These are phyloP conservation scores for Xerocomus spinulosus DNA, from an alignment of 768 basidiomycete species.

Conservation along the genomic window DNA sequence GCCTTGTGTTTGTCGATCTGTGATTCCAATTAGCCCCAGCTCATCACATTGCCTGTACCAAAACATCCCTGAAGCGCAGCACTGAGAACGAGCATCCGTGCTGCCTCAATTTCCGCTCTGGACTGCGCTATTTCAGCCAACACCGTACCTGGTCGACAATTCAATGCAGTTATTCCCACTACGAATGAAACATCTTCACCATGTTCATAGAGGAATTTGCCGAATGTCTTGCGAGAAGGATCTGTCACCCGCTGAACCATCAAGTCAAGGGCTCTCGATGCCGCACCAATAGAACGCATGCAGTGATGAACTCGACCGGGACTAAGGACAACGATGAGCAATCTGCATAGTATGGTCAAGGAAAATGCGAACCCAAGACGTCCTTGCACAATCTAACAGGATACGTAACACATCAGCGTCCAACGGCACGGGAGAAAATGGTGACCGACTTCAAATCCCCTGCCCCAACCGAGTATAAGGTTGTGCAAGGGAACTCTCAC, in stretches of 20 bases:
- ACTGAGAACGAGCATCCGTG: slow-evolving; percentile 83
- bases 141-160: slow-evolving; percentile 61
- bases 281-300: slow-evolving; percentile 94
- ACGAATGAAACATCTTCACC: slow-evolving; percentile 42
- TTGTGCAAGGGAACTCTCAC: slow-evolving; percentile 84
- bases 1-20: slow-evolving; percentile 89
- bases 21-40: slow-evolving; percentile 2
- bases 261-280: slow-evolving; percentile 77
- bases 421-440: not conserved
- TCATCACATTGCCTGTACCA: not conserved
- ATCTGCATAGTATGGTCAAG: not conserved
- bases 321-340: slow-evolving; percentile 33
- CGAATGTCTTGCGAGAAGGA: slow-evolving; percentile 86
- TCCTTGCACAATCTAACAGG: slow-evolving; percentile 81
- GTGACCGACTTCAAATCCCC: slow-evolving; percentile 77
- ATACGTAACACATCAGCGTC: not conserved
- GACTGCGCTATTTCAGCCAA: slow-evolving; percentile 88
- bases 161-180: slow-evolving; percentile 1
- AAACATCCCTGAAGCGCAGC: slow-evolving; percentile 74
- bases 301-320: slow-evolving; percentile 97
- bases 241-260: slow-evolving; percentile 94
- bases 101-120: slow-evolving; percentile 88
- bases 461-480: slow-evolving; percentile 88
- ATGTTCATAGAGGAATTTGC: slow-evolving; percentile 86
- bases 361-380: slow-evolving; percentile 68